A percentile compares a stretch with the other conserved stretches of the same genome.
Conservation (phyloP, 2,329 filamentous ascomycete species). For the Paracorniculantispora psalliotae region DNA sequence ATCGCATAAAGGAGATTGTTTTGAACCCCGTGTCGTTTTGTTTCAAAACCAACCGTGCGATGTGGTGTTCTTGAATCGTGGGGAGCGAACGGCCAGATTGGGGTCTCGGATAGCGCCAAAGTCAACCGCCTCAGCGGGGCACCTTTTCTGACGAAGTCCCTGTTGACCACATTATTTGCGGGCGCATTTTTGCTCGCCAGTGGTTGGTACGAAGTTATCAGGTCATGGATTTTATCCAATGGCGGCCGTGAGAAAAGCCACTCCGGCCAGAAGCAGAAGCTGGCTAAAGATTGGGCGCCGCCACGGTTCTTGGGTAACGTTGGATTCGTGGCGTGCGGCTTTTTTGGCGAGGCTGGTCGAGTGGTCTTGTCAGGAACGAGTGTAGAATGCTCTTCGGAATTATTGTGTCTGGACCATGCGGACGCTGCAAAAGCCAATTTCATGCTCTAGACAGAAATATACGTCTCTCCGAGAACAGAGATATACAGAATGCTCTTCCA, state of each 20-base stretch:
- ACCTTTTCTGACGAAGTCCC: not conserved
- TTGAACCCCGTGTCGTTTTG: not conserved
- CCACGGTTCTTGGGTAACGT: not conserved
- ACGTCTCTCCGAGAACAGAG: too few relatives aligned
- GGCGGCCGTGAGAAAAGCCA: not conserved
- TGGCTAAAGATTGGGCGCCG: not conserved
- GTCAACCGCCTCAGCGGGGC: slow-evolving; percentile 5
- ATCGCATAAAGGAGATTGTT: not conserved
- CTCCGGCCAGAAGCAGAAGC: not conserved
- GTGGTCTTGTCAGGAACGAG: too few relatives aligned
- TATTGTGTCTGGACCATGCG: too few relatives aligned
- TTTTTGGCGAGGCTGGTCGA: not conserved
- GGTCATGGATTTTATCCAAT: not conserved
- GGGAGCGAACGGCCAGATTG: not conserved
- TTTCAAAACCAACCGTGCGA: not conserved
- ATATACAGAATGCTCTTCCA: too few relatives aligned
- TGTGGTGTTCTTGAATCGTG: not conserved
- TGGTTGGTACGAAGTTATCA: too few relatives aligned
- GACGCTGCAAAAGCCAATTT: too few relatives aligned
- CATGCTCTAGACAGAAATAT: too few relatives aligned
- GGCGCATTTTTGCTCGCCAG: too few relatives aligned
- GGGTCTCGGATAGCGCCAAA: slow-evolving; percentile 2
- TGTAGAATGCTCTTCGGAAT: too few relatives aligned
- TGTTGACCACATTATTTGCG: too few relatives aligned
- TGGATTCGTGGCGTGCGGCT: not conserved